Percentiles rank a stretch among this genome's conserved stretches.
Evolutionary conservation across 2,329 filamentous ascomycete genomes (phyloP).

Genomic region (Calycina herbarum): DNA sequence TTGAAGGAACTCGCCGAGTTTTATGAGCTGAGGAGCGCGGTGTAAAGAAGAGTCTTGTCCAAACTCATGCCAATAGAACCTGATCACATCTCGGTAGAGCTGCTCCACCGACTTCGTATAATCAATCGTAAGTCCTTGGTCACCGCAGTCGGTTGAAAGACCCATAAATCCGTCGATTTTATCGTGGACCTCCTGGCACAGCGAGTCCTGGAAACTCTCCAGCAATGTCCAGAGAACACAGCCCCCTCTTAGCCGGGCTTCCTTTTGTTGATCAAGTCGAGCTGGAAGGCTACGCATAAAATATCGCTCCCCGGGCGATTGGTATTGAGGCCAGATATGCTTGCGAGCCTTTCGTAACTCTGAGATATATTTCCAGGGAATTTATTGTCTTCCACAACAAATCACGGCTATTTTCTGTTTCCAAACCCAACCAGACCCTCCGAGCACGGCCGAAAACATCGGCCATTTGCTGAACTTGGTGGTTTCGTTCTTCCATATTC

Average conservation of each 20-base stretch:
- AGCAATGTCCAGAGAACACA: conserved; percentile 25
- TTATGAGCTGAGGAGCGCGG: not conserved
- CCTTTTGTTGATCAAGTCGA: conserved; percentile 17
- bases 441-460: conserved; percentile 18
- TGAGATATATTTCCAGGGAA: conserved; percentile 14
- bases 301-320: conserved; percentile 5
- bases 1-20: not conserved
- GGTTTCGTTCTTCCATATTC: conserved; percentile 18
- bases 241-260: conserved; percentile 18
- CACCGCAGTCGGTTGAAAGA: conserved; percentile 33
- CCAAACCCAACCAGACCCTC: conserved; percentile 19
- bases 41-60: not conserved
- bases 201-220: conserved; percentile 26
- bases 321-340: conserved; percentile 14
- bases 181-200: conserved; percentile 35
- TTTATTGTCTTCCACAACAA: conserved; percentile 3
- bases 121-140: conserved; percentile 32
- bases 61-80: not conserved
- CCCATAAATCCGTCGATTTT: conserved; percentile 39
- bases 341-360: conserved; percentile 5
- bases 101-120: conserved; percentile 27
- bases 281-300: conserved; percentile 10
- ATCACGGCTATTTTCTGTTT: not conserved
- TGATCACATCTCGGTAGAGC: not conserved
- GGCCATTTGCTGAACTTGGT: conserved; percentile 20